Evolutionary conservation across 2,329 filamentous ascomycete species (phyloP), one percentile per base, ranked within the genome.

Genomic region (Cladophialophora exuberans): DNA sequence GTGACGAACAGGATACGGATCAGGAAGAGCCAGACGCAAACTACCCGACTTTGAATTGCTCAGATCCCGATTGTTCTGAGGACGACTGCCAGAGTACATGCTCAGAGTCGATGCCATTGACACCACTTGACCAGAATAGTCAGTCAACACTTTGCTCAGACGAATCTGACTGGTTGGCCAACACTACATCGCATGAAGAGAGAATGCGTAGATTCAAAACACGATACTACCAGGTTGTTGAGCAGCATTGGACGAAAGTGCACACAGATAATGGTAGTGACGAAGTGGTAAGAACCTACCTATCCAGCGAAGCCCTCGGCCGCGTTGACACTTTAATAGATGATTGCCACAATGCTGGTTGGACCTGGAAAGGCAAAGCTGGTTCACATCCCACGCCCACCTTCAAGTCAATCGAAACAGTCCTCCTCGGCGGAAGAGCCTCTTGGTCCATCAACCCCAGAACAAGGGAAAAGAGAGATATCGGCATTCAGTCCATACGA

Each of bases 301-400:
- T 20, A 39, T 26, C 23, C 23, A 11, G 13, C 13, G 10, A 18
- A 13, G 10, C 11, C n/a, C 13, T 6, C 17, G 15, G 7, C 18
- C 22, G 20, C 49, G 45, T 18, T 54, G 28, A 22, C 23, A 30
- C 13, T 22, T 17, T 7, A 10, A 23, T 23, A 36, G 62, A 59
- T 61, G 60, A 51, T 61, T n/a, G 60, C 60, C 6, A 61, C 54
- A 0, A 45, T 64, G 4, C 48, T 63, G 15, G 55, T 56, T 22
- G 60, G 60, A 13, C 59, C 58, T 23, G 59, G 60, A 13, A 64
- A 64, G 38, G 56, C 62, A n/a, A 62, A 51, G 47, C 44, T 64
- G 13, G 51, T 64, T 13, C 56, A 62, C 33, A 64, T 64, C n/a
- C 60, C 59, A 26, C 60, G 62, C 30, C 58, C 60, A 10, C 30